These are phyloP conservation scores for Blastomyces silverae DNA, from an alignment of 2,329 filamentous ascomycete genomes.

Conservation along the genomic window DNA sequence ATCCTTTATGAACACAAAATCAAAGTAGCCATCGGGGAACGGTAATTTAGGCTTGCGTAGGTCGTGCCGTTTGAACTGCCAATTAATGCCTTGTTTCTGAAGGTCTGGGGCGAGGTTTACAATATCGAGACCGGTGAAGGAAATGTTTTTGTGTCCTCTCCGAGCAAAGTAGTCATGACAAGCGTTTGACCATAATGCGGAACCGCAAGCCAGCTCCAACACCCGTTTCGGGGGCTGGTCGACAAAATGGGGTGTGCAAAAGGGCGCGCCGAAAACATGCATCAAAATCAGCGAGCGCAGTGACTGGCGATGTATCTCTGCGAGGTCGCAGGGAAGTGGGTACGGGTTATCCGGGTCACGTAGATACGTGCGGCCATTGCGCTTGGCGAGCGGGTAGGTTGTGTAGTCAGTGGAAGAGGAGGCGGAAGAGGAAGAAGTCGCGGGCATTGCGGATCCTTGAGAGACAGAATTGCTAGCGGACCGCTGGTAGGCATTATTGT, in stretches of 20 bases:
- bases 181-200: conserved; percentile 81
- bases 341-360: conserved; percentile 66
- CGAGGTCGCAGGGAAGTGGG: conserved; percentile 79
- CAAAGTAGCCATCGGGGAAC: conserved; percentile 71
- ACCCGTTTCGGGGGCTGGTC: conserved; percentile 67
- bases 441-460: conserved; percentile 21
- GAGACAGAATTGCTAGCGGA: conserved; percentile 29
- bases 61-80: conserved; percentile 85
- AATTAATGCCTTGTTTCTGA: conserved; percentile 68
- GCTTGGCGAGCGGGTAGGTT: conserved; percentile 57
- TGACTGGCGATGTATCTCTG: conserved; percentile 80
- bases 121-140: conserved; percentile 77
- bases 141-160: conserved; percentile 60
- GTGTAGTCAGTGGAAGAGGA: conserved; percentile 35
- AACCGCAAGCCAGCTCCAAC: conserved; percentile 80
- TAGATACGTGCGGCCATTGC: conserved; percentile 76
- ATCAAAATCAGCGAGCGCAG: conserved; percentile 74
- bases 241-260: conserved; percentile 63
- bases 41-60: conserved; percentile 68
- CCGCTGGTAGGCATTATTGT: conserved; percentile 13
- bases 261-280: conserved; percentile 70
- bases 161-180: conserved; percentile 73
- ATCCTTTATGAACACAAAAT: conserved; percentile 84
- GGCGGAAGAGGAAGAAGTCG: conserved; percentile 32
- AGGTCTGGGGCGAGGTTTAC: conserved; percentile 62